Conservation (phyloP, 2,329 filamentous ascomycete species). For the Cladosporium sphaerospermum region DNA sequence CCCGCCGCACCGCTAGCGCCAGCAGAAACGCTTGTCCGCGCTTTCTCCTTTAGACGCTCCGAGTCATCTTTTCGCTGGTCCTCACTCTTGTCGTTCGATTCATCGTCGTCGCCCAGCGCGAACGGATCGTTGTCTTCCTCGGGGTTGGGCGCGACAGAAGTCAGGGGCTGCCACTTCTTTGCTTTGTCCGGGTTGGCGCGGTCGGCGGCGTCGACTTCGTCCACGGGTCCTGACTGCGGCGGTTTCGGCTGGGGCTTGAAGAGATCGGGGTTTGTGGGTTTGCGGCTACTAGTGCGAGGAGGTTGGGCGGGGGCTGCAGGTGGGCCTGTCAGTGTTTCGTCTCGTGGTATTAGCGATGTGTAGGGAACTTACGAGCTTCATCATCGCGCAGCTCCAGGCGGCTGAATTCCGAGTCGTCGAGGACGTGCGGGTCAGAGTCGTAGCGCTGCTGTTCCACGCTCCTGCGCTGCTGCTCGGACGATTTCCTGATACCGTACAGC, state of each 20-base stretch:
- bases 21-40: conserved; percentile 52
- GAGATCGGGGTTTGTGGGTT: conserved; percentile 68
- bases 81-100: conserved; percentile 56
- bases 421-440: conserved; percentile 84
- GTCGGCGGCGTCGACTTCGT: conserved; percentile 74
- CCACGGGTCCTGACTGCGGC: conserved; percentile 57
- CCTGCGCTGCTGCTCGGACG: conserved; percentile 38
- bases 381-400: conserved; percentile 57
- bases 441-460: conserved; percentile 89
- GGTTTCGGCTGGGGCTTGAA: conserved; percentile 63
- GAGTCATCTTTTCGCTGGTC: conserved; percentile 50
- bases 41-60: conserved; percentile 45
- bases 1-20: conserved; percentile 41
- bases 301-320: conserved; percentile 40
- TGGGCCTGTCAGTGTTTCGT: not conserved
- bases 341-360: not conserved
- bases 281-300: conserved; percentile 53
- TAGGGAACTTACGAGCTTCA: conserved; percentile 42
- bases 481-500: conserved; percentile 33
- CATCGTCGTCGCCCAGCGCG: conserved; percentile 90
- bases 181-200: conserved; percentile 58
- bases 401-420: conserved; percentile 77
- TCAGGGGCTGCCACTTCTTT: conserved; percentile 97
- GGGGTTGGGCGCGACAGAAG: conserved; percentile 75
- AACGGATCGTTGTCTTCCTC: conserved; percentile 92